Evolutionary conservation across 1,139 yeast genomes (phyloP), one percentile per base, ranked within the genome.

Genomic region (Kluyveromyces sp.): DNA sequence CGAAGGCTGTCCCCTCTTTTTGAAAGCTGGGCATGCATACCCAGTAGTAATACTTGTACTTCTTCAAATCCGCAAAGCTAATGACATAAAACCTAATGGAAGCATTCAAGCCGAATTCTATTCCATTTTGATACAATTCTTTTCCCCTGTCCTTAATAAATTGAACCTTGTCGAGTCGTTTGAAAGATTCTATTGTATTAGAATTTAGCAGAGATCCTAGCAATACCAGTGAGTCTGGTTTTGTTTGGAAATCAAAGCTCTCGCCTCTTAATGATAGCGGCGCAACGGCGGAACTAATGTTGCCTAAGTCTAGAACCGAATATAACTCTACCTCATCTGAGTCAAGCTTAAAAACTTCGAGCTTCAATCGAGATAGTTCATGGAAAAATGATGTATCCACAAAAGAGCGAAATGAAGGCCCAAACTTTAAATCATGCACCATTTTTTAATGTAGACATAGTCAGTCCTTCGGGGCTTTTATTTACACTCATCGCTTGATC

Each of bases 21-120:
- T 69, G 67, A 17, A 86, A 64, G 0, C 76, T 68, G 0, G 97
- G 96, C 52, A 78, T 79, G 4, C 89, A 85, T 53, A 85, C 74
- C 98, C 98, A 92, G 63, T 89, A 89, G 56, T 77, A 83, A 58
- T 84, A 92, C 55, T 76, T 80, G 67, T 84, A 88, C 64, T 84
- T 86, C 63, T 92, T 92, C 60, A 92, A 72, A 61, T 94, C 98
- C 2, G 95, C 83, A 65, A 79, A 92, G 34, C 88, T 71, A 33
- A 89, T 67, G 1, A 89, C 58, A 28, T 70, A 70, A 55, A 88
- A 85, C 29, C 49, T 46, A 17, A 56, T 50, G n/a, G 30, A 15
- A 3, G 38, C 42, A n/a, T 33, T 20, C 15, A 42, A 26, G 32
- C 53, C 44, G 1, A 47, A 35, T 39, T 60, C 55, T 15, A 45